Evolutionary conservation across 78 protist genomes (phyloP).

Genomic region (Planoprotostelium fungivorum): DNA sequence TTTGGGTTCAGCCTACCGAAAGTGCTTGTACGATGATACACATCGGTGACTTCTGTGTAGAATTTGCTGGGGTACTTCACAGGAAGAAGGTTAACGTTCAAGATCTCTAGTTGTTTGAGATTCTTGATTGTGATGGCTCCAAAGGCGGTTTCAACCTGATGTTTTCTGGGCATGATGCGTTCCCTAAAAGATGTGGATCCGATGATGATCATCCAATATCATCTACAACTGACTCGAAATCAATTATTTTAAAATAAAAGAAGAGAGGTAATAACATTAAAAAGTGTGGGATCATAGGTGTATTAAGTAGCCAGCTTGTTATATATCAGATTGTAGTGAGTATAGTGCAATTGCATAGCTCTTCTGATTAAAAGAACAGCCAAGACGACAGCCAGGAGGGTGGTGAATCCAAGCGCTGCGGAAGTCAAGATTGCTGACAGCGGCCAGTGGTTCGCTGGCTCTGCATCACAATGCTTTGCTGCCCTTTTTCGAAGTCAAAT

Average conservation of each 20-base stretch:
- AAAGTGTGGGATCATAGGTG: too few relatives aligned
- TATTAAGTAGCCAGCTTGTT: neutral
- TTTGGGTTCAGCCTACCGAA: neutral
- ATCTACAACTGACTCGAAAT: too few relatives aligned
- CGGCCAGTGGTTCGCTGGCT: neutral
- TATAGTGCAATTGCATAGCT: neutral
- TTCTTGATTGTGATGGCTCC: neutral
- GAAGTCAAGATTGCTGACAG: neutral
- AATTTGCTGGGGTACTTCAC: neutral
- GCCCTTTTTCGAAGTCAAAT: too few relatives aligned
- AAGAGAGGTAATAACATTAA: too few relatives aligned
- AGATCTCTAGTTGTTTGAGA: neutral
- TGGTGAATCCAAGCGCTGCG: neutral
- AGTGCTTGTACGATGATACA: neutral
- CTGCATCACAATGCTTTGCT: neutral
- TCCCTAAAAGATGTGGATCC: too few relatives aligned
- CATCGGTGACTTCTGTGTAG: neutral
- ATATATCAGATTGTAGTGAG: neutral
- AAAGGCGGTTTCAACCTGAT: neutral
- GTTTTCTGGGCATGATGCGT: neutral
- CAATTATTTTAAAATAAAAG: too few relatives aligned
- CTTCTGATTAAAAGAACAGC: neutral
- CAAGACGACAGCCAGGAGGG: neutral
- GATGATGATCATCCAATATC: too few relatives aligned
- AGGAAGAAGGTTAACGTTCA: neutral